Evolutionary conservation across 306 rosid species (phyloP).

Genomic region (Dalbergia oliveri): DNA sequence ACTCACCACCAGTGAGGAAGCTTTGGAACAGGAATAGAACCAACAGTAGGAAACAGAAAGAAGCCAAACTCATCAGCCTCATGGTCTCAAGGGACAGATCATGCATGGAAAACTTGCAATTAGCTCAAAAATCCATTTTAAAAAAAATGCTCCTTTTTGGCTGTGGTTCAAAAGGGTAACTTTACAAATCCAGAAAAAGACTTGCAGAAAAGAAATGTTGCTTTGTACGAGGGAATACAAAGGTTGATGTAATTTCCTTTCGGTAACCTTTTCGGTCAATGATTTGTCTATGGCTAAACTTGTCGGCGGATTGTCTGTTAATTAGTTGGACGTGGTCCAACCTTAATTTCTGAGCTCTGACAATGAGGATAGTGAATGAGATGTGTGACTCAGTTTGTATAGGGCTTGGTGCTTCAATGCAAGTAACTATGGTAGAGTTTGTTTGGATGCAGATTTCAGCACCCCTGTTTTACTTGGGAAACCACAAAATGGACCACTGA

Average conservation of each 20-base stretch:
- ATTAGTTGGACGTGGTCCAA: not conserved
- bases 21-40: conserved; percentile 35
- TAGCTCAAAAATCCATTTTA: conserved; percentile 37
- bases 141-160: conserved; percentile 3
- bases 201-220: not conserved
- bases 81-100: conserved; percentile 11
- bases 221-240: not conserved
- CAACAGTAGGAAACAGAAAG: conserved; percentile 47
- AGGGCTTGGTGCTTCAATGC: too few species aligned
- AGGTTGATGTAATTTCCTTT: conserved; percentile 37
- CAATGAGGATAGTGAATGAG: conserved; percentile 51
- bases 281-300: not conserved
- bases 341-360: conserved; percentile 56
- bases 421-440: too few species aligned
- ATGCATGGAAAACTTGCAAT: too few species aligned
- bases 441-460: conserved; percentile 46
- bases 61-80: conserved; percentile 38
- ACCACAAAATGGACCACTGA: conserved; percentile 38
- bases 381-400: conserved; percentile 53
- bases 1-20: conserved; percentile 39
- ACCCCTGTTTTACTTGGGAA: conserved; percentile 56
- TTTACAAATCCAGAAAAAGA: conserved; percentile 8
- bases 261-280: not conserved
- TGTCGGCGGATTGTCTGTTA: not conserved
- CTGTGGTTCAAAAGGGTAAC: conserved; percentile 45